These are phyloP conservation scores for Pseudonitzschia multistriata DNA, from an alignment of 108 stramenopile species.

Conservation along the genomic window DNA sequence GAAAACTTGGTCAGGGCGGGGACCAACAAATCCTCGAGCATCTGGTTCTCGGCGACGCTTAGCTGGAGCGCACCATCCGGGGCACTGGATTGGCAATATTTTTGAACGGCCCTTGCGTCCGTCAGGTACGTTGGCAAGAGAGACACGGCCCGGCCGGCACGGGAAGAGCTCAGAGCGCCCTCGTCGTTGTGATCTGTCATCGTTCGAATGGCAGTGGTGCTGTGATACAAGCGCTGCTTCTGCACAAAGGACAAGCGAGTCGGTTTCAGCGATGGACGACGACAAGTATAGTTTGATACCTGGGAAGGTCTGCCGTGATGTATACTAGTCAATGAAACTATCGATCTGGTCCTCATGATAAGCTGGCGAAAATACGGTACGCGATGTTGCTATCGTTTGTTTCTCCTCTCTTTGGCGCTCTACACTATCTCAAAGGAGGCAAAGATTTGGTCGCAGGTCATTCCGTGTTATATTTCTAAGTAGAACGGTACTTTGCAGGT, in stretches of 20 bases:
- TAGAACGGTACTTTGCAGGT: too few species aligned
- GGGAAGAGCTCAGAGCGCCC: constrained; percentile 21
- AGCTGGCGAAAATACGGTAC: not conserved
- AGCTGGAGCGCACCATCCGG: constrained; percentile 76
- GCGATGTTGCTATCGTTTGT: not conserved
- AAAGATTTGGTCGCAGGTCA: too few species aligned
- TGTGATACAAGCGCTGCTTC: not conserved
- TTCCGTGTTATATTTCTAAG: too few species aligned
- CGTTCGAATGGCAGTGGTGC: not conserved
- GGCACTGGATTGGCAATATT: constrained; percentile 42
- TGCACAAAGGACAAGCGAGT: not conserved
- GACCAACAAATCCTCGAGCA: constrained; percentile 68
- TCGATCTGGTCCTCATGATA: constrained; percentile 11
- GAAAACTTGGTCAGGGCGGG: constrained; percentile 44
- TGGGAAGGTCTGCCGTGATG: constrained; percentile 1
- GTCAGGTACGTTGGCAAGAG: constrained; percentile 66
- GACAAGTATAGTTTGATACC: not conserved
- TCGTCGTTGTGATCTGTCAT: not conserved
- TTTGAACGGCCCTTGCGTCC: constrained; percentile 64
- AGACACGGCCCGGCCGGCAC: constrained; percentile 48
- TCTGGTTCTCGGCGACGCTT: constrained; percentile 79
- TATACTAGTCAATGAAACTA: constrained; percentile 1
- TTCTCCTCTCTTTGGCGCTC: not conserved
- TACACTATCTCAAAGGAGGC: too few species aligned
- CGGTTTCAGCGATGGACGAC: not conserved